These are phyloP conservation scores for Auriculariales sp. DNA, from an alignment of 768 basidiomycete genomes.

Conservation along the genomic window DNA sequence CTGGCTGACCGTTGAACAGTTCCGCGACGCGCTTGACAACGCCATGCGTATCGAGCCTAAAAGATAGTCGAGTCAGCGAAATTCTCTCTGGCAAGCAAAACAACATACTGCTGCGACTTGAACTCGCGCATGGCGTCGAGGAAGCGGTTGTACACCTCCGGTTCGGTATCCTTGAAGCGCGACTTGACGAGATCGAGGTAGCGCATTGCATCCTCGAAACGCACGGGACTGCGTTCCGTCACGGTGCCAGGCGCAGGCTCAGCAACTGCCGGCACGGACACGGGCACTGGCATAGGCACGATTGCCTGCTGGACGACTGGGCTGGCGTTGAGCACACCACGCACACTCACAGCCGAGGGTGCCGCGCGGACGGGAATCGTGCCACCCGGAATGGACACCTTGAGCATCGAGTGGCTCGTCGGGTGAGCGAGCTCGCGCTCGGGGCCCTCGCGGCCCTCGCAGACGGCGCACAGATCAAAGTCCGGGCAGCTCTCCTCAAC, in stretches of 20 bases:
- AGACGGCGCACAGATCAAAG: slow-evolving; percentile 64
- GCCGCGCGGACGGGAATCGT: too few relatives aligned
- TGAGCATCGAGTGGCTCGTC: slow-evolving; percentile 52
- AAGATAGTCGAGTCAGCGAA: neutral
- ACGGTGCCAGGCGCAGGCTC: neutral
- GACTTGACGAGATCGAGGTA: neutral
- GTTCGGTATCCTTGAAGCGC: too few relatives aligned
- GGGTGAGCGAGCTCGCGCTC: slow-evolving; percentile 66
- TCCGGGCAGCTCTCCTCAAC: slow-evolving; percentile 65
- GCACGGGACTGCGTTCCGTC: neutral
- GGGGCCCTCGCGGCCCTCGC: slow-evolving; percentile 67
- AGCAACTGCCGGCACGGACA: neutral
- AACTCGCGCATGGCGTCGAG: slow-evolving; percentile 32
- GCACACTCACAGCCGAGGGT: too few relatives aligned
- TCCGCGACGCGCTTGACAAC: slow-evolving; percentile 31
- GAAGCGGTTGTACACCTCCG: slow-evolving; percentile 24
- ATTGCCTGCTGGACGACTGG: neutral
- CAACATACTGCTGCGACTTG: slow-evolving; percentile 19
- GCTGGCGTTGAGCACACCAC: too few relatives aligned
- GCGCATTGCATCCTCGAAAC: neutral
- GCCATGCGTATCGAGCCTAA: slow-evolving; percentile 30
- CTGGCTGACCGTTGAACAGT: slow-evolving; percentile 27
- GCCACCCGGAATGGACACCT: slow-evolving; percentile 43
- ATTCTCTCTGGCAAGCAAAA: too few relatives aligned
- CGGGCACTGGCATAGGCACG: neutral